Percentiles rank a stretch among this genome's conserved stretches.
Conservation (phyloP, 805 yeast genomes). For the Ascoidea asiatica region DNA sequence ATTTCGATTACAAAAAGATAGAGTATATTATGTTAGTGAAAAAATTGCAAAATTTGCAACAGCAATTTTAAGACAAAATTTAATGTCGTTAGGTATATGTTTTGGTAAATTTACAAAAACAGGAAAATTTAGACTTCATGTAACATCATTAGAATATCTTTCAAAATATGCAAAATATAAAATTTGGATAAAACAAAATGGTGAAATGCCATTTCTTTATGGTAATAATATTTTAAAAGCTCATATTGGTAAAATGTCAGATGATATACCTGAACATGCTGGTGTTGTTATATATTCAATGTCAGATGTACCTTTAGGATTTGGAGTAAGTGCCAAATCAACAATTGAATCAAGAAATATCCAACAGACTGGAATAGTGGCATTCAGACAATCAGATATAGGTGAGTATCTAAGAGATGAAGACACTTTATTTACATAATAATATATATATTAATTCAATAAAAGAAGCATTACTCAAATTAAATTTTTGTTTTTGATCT, state of each 20-base stretch:
- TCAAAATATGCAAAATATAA: slow-evolving; percentile 86
- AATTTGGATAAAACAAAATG: slow-evolving; percentile 92
- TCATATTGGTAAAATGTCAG: slow-evolving; percentile 92
- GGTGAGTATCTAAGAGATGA: slow-evolving; percentile 98
- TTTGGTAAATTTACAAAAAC: slow-evolving; percentile 95
- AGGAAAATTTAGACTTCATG: slow-evolving; percentile 89
- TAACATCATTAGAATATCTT: slow-evolving; percentile 75
- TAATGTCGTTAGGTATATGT: slow-evolving; percentile 90
- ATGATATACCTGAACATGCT: slow-evolving; percentile 95
- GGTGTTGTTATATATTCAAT: slow-evolving; percentile 87
- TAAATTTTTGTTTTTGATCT: no score
- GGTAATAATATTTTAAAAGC: slow-evolving; percentile 96
- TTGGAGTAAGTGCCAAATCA: slow-evolving; percentile 88
- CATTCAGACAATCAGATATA: slow-evolving; percentile 93
- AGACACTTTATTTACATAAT: slow-evolving; percentile 79
- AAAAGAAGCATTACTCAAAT: no score
- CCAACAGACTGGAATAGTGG: slow-evolving; percentile 90
- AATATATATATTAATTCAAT: no score
- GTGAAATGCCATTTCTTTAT: slow-evolving; percentile 96
- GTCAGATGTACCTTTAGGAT: slow-evolving; percentile 88
- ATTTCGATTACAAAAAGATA: slow-evolving; percentile 87
- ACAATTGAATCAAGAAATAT: slow-evolving; percentile 77
- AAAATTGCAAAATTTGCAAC: slow-evolving; percentile 78
- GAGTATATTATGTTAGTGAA: slow-evolving; percentile 89
- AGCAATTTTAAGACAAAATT: slow-evolving; percentile 72